Conservation (phyloP, 768 basidiomycete species). For the Dictyophora rubrovolvata region DNA sequence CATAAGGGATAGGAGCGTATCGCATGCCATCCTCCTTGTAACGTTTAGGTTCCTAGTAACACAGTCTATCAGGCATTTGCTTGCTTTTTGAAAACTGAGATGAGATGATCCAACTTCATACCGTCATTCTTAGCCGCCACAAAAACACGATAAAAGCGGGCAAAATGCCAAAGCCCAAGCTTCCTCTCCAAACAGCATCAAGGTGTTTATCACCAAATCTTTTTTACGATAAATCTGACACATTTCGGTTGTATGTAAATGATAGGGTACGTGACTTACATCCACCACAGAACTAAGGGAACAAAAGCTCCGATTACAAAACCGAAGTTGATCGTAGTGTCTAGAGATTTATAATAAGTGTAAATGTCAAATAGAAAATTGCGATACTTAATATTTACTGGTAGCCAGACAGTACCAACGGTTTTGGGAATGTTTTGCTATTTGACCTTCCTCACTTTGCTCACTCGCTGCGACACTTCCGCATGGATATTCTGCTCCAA, state of each 20-base stretch:
- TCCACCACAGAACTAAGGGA: slow-evolving; percentile 82
- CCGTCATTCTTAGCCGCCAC: slow-evolving; percentile 76
- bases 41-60: slow-evolving; percentile 45
- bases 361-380: neutral
- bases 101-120: neutral
- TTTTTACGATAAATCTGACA: neutral
- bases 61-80: neutral
- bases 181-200: slow-evolving; percentile 5
- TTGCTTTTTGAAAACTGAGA: neutral
- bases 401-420: slow-evolving; percentile 83
- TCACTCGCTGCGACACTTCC: slow-evolving; percentile 85
- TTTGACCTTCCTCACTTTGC: slow-evolving; percentile 74
- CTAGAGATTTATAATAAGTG: slow-evolving; percentile 26
- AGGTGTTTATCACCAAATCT: slow-evolving; percentile 2
- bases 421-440: slow-evolving; percentile 73
- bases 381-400: slow-evolving; percentile 37
- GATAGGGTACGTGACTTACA: slow-evolving; percentile 38
- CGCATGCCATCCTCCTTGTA: slow-evolving; percentile 78
- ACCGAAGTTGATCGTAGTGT: slow-evolving; percentile 78
- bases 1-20: slow-evolving; percentile 60
- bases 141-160: slow-evolving; percentile 75
- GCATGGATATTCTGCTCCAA: slow-evolving; percentile 85
- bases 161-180: slow-evolving; percentile 52
- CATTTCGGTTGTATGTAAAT: neutral
- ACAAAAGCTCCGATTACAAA: slow-evolving; percentile 75